Base-by-base conservation (phyloP, 2,329 filamentous ascomycete genomes). In the Hawksworthiomyces lignivorus region DNA sequence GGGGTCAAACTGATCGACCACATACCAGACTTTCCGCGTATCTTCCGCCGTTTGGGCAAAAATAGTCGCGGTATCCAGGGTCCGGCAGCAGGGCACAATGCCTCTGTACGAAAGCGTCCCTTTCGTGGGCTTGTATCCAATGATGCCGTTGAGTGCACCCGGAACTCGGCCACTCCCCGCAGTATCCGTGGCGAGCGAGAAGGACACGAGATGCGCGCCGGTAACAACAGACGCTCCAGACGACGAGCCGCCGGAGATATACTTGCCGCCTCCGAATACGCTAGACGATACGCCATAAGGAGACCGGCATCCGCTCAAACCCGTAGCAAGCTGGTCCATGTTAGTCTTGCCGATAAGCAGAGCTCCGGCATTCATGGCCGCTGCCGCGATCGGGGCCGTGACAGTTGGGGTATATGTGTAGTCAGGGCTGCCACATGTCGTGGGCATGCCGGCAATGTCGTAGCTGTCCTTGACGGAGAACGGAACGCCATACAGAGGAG, bases 261-360 rank as follows among this genome's bases (percentile, higher is more conserved):
- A 52, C 8, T 49, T 19, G 26, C 27, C 45, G 1, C 41, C 39
- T 41, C 54, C 52, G 39, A 53, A 56, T 5, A 56, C 53, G 39
- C 74, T 42, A 67, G 70, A 35, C 4, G 55, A 47, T 57, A 54
- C 64, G 2, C 76, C 77, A 47, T 72, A 78, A 0, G 75, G 73
- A 2, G 72, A 77, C 5, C 70, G 74, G 14, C 76, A 41, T 1
- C 48, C 77, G 11, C 69, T 73, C 3, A 81, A 62, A 1, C 77
- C 77, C 1, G 76, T 80, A 3, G 76, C 77, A 4, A 81, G 63
- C 54, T 81, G 76, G 52, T 82, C 77, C 41, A 81, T 64, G 50
- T 73, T 74, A 11, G 65, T 65, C 52, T 80, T 80, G 22, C 76
- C 76, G 32, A 80, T 62, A 43, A 73, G 69, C 4, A 80, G 53